Percentiles rank a stretch among this genome's conserved stretches.
Evolutionary conservation across 2,329 filamentous ascomycete species (phyloP).

Genomic region (Ceratocystis alfenasii): DNA sequence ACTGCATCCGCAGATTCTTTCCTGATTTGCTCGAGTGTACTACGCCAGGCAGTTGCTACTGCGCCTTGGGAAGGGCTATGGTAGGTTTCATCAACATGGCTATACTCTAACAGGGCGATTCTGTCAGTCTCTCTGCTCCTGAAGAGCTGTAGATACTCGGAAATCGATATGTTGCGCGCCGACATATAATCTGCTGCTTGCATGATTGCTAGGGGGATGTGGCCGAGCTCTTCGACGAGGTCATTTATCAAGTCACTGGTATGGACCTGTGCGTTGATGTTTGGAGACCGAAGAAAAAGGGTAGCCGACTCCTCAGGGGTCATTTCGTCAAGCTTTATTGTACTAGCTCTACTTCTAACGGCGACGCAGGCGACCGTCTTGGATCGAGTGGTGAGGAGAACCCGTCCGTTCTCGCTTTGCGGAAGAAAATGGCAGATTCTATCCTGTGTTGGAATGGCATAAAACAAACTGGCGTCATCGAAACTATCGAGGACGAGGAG

Average conservation of each 20-base stretch:
- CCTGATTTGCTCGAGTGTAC: neutral
- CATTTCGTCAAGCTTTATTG: neutral
- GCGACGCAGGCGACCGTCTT: neutral
- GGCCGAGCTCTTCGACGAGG: slow-evolving; percentile 1
- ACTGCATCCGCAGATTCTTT: neutral
- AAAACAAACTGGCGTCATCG: slow-evolving; percentile 21
- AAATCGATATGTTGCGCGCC: neutral
- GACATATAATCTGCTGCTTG: slow-evolving; percentile 23
- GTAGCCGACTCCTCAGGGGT: neutral
- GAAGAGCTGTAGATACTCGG: neutral
- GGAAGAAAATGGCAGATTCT: slow-evolving; percentile 27
- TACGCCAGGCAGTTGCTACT: neutral
- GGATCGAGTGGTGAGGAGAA: slow-evolving; percentile 19
- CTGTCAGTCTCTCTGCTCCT: neutral
- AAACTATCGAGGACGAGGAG: slow-evolving; percentile 26
- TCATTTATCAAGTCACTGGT: neutral
- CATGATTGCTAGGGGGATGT: slow-evolving; percentile 23
- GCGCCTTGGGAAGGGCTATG: neutral
- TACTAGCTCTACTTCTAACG: neutral
- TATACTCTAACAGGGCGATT: neutral
- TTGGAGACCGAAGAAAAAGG: neutral
- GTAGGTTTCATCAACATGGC: neutral
- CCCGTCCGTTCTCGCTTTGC: slow-evolving; percentile 7
- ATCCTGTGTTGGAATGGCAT: neutral
- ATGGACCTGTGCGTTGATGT: neutral